Evolutionary conservation across 768 basidiomycete species (phyloP), one percentile per base, ranked within the genome.

Genomic region (Mrakia gelida): DNA sequence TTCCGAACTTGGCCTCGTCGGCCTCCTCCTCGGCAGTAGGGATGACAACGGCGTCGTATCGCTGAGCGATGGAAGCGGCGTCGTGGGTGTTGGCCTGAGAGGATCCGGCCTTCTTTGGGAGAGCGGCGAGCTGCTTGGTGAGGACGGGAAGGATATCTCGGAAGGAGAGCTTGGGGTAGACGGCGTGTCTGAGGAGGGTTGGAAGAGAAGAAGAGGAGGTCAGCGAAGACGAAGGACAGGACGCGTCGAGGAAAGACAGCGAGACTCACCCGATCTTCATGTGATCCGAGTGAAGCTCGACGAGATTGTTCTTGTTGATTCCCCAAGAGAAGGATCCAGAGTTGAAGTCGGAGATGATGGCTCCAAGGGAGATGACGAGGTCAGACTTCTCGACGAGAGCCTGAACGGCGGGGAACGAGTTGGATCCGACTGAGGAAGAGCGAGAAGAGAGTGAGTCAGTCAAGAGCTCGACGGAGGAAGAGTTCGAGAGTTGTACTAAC

Each of bases 251-350:
- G 45, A 38, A 38, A 38, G 49, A 7, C 18, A 21, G 7, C 4
- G 1, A 52, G 49, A 52, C 49, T 52, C 15, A 52, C 49, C 49
- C 49, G 15, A 83, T 79, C 45, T 72, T 59, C 21, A 79, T 90
- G 81, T 91, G 87, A 80, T 90, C 88, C 0, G 92, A 93, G 82
- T 94, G 93, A n/a, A 93, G 84, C 92, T 93, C 80, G 28, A 74
- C 34, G 68, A 75, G 26, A 3, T 4, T 2, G 41, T 43, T 15
- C 28, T 71, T 59, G 59, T 71, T 38, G 68, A 79, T 59, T 7
- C n/a, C 26, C 54, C 68, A 75, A 1, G 59, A 63, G 75, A 79
- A 79, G 23, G 61, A 71, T 34, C 93, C 94, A 0, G 92, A 92
- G 84, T 95, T 95, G 86, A 93, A 94, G 83, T 95, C 93, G 67